Percentiles rank a stretch among this genome's conserved stretches.
Conservation (phyloP, 2,329 filamentous ascomycete genomes). For the Colletotrichum orbiculare region DNA sequence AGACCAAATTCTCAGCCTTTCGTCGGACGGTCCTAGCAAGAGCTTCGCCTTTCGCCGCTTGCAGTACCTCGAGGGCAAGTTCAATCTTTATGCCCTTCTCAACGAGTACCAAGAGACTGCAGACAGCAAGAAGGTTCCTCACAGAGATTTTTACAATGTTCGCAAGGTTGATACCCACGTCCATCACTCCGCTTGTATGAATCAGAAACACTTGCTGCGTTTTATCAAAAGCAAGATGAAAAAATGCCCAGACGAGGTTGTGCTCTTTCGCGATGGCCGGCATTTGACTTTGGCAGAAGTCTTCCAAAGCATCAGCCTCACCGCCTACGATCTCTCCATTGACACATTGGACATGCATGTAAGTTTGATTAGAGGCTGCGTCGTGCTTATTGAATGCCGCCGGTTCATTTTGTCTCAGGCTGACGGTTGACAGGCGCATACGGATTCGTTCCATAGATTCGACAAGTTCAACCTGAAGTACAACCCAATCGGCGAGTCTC, state of each 20-base stretch:
- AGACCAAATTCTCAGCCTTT: slow-evolving; percentile 86
- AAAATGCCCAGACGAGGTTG: slow-evolving; percentile 93
- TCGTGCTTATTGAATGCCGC: not conserved
- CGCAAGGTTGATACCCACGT: slow-evolving; percentile 99
- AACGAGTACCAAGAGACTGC: slow-evolving; percentile 99
- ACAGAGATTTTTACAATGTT: slow-evolving; percentile 99
- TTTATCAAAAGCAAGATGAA: slow-evolving; percentile 99
- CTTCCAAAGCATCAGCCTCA: slow-evolving; percentile 96
- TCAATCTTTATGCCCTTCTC: slow-evolving; percentile 90
- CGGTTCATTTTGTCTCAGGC: not conserved
- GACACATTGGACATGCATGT: slow-evolving; percentile 99
- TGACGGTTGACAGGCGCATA: slow-evolving; percentile 75
- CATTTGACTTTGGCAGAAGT: slow-evolving; percentile 92
- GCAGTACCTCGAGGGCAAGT: slow-evolving; percentile 96
- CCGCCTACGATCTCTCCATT: slow-evolving; percentile 96
- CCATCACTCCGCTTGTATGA: slow-evolving; percentile 99
- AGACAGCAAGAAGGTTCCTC: slow-evolving; percentile 96
- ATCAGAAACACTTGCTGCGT: slow-evolving; percentile 96
- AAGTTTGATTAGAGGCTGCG: slow-evolving; percentile 49
- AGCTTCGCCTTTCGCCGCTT: slow-evolving; percentile 95
- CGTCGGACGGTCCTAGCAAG: slow-evolving; percentile 94
- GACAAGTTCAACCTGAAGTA: slow-evolving; percentile 99
- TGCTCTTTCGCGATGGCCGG: slow-evolving; percentile 91
- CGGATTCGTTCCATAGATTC: slow-evolving; percentile 97
- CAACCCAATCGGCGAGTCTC: slow-evolving; percentile 95